phyloP scores from a whole-genome alignment of 352 stramenopile genomes.

The Phytophthora citrophthora region DNA sequence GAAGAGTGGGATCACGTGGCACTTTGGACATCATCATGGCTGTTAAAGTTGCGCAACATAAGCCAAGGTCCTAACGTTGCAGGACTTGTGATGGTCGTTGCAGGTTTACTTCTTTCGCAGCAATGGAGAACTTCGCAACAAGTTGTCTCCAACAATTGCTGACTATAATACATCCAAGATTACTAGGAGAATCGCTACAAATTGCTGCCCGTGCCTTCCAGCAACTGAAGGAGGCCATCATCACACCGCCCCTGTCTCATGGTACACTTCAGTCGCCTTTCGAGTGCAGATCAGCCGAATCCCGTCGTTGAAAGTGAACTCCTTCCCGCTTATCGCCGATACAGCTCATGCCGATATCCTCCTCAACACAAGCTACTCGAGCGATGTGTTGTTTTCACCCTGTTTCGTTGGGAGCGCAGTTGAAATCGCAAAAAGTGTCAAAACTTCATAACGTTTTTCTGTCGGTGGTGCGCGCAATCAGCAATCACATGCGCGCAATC shows the following conservation, averaged over 20 bases:
- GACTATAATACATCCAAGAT: background rate
- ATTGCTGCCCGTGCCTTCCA: no score
- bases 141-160: background rate
- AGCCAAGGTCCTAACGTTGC: background rate
- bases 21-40: conserved; percentile 7
- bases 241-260: no score
- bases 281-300: no score
- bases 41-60: conserved; percentile 3
- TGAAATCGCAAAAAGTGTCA: background rate
- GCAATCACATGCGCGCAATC: conserved; percentile 11
- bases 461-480: conserved; percentile 13
- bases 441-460: background rate
- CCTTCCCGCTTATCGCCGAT: no score
- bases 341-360: background rate
- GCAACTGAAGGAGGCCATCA: no score
- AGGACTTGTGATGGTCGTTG: background rate
- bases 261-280: no score
- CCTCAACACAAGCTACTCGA: background rate
- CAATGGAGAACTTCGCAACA: background rate
- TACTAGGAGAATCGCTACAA: background rate
- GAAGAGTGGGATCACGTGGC: conserved; percentile 11
- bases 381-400: no score
- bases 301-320: no score
- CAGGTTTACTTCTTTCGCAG: background rate
- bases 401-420: background rate